Conservation (phyloP, 176 grass and related monocot genomes). For the Eleusine indica region DNA sequence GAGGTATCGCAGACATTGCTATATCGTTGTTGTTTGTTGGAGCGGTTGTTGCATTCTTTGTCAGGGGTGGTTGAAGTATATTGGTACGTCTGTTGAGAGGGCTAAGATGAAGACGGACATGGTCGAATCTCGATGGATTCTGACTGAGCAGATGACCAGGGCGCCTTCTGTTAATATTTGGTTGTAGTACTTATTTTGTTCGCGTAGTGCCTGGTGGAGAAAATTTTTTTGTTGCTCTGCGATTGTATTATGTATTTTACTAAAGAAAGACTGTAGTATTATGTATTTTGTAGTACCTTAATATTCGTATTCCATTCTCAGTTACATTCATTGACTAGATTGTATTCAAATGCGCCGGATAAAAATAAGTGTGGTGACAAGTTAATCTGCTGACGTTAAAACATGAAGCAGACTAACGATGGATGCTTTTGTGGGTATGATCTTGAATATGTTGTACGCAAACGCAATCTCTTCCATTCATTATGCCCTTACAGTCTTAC, state of each 20-base stretch:
- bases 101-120: constrained; percentile 67
- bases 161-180: background rate
- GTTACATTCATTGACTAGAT: constrained; percentile 36
- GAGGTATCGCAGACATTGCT: constrained; percentile 80
- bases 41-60: constrained; percentile 79
- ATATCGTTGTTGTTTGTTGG: constrained; percentile 79
- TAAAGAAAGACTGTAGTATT: too few relatives aligned
- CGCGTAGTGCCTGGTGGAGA: background rate
- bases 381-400: constrained; percentile 1
- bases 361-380: constrained; percentile 18
- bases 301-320: constrained; percentile 18
- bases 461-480: background rate
- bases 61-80: constrained; percentile 72
- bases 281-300: background rate
- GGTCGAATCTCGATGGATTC: constrained; percentile 44
- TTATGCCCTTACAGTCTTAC: background rate
- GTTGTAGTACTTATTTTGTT: constrained; percentile 34
- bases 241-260: constrained; percentile 13
- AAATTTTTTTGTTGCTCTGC: background rate
- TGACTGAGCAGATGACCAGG: constrained; percentile 44
- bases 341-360: background rate
- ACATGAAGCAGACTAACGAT: background rate
- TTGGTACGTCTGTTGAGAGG: constrained; percentile 71
- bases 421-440: background rate
- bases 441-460: background rate